Evolutionary conservation across 2,329 filamentous ascomycete species (phyloP).

Genomic region (Colletotrichum musicola): DNA sequence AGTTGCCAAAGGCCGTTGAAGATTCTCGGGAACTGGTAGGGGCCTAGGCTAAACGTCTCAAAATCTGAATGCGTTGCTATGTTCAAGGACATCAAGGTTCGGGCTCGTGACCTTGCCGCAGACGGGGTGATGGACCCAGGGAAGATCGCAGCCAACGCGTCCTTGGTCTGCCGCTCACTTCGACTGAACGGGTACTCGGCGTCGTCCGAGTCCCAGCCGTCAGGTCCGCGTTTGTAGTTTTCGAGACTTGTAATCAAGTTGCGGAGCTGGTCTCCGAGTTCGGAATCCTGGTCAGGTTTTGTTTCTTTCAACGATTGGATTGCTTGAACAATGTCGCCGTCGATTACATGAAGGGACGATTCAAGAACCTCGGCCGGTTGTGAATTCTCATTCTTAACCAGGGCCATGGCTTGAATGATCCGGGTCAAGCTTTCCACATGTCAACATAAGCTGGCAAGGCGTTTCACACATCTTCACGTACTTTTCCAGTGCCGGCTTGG

Average conservation of each 20-base stretch:
- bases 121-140: slow-evolving; percentile 25
- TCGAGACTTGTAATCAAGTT: too few species aligned
- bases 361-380: slow-evolving; percentile 13
- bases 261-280: too few species aligned
- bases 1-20: slow-evolving; percentile 50
- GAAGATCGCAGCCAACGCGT: slow-evolving; percentile 45
- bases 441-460: not conserved
- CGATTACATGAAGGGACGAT: slow-evolving; percentile 45
- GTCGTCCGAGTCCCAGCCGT: too few species aligned
- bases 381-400: not conserved
- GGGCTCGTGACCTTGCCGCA: not conserved
- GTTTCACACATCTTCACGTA: slow-evolving; percentile 37
- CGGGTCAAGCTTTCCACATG: slow-evolving; percentile 2
- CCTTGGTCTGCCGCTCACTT: slow-evolving; percentile 48
- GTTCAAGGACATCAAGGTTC: slow-evolving; percentile 8
- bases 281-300: not conserved
- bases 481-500: slow-evolving; percentile 47
- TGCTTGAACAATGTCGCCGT: slow-evolving; percentile 53
- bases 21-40: slow-evolving; percentile 42
- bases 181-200: slow-evolving; percentile 37
- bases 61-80: slow-evolving; percentile 4
- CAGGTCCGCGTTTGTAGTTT: too few species aligned
- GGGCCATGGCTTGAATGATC: slow-evolving; percentile 7
- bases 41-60: slow-evolving; percentile 44
- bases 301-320: slow-evolving; percentile 53